These are phyloP conservation scores for Tetragonia tetragonoides DNA, from an alignment of 148 eudicot species.

Conservation along the genomic window DNA sequence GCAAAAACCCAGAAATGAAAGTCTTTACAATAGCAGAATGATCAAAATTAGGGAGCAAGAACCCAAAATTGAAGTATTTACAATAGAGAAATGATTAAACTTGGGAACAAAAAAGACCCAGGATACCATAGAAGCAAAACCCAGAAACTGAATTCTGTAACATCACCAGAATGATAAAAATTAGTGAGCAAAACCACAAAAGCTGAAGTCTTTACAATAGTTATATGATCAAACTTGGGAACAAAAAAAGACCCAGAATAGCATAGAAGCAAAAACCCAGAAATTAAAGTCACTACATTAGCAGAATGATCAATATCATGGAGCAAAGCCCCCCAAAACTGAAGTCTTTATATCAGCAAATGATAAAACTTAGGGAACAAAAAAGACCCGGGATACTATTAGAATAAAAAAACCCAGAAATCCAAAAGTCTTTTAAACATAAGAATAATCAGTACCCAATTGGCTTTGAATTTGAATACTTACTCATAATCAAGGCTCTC, in stretches of 20 bases:
- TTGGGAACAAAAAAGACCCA: too few species aligned
- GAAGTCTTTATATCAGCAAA: too few species aligned
- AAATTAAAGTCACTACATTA: not conserved
- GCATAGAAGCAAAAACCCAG: not conserved
- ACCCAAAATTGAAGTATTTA: too few species aligned
- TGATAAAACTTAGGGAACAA: too few species aligned
- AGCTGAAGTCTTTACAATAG: not conserved
- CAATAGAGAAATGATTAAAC: too few species aligned
- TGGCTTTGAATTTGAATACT: not conserved
- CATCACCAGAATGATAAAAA: not conserved
- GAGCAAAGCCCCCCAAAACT: not conserved
- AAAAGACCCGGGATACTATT: too few species aligned
- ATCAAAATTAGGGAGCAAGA: not conserved
- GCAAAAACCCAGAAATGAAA: not conserved
- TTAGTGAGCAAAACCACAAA: too few species aligned
- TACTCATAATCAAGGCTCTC: constrained; percentile 90
- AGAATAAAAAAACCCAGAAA: too few species aligned
- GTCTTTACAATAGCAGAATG: too few species aligned
- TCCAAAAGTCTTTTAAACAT: too few species aligned
- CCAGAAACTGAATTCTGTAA: not conserved
- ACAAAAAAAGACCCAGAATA: not conserved
- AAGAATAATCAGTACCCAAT: not conserved
- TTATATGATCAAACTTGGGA: not conserved
- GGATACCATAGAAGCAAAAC: too few species aligned
- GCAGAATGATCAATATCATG: too few species aligned